phyloP scores from a whole-genome alignment of 1,139 yeast genomes.

The Yamadazyma kanchanaburiensis region DNA sequence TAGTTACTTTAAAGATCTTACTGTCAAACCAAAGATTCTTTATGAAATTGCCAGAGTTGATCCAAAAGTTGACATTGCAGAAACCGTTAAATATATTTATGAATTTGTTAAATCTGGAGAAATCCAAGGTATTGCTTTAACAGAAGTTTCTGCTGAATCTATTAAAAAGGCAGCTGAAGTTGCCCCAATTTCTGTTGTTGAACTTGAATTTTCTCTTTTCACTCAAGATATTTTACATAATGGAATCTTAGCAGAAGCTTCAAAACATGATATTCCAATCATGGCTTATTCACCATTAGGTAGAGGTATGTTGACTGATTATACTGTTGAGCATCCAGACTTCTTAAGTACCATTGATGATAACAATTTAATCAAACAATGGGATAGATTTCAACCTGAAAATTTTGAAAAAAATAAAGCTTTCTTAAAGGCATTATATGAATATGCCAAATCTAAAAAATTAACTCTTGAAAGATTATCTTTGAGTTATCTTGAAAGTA shows the following conservation, averaged over 20 bases:
- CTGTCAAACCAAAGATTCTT: constrained; percentile 39
- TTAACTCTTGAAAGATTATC: constrained; percentile 62
- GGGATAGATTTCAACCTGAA: constrained; percentile 54
- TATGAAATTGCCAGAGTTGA: constrained; percentile 73
- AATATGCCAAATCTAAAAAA: constrained; percentile 31
- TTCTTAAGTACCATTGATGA: constrained; percentile 4
- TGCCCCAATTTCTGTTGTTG: constrained; percentile 60
- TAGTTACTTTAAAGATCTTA: background rate
- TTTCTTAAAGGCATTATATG: constrained; percentile 41
- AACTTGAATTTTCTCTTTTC: constrained; percentile 69
- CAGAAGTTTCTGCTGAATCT: constrained; percentile 63
- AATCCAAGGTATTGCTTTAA: constrained; percentile 63
- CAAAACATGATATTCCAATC: constrained; percentile 49
- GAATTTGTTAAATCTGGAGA: constrained; percentile 51
- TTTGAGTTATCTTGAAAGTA: constrained; percentile 64
- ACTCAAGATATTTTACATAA: constrained; percentile 53
- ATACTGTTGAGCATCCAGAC: constrained; percentile 32
- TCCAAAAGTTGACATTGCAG: constrained; percentile 40
- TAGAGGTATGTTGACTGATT: constrained; percentile 70
- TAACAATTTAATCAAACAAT: constrained; percentile 40
- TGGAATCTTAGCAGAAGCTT: constrained; percentile 54
- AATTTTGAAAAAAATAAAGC: constrained; percentile 48
- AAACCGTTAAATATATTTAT: constrained; percentile 45
- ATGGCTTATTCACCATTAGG: constrained; percentile 80
- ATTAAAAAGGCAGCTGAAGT: constrained; percentile 49